Base-by-base conservation (phyloP, 192 early-diverging fungal species). In the Coemansia sp. region DNA sequence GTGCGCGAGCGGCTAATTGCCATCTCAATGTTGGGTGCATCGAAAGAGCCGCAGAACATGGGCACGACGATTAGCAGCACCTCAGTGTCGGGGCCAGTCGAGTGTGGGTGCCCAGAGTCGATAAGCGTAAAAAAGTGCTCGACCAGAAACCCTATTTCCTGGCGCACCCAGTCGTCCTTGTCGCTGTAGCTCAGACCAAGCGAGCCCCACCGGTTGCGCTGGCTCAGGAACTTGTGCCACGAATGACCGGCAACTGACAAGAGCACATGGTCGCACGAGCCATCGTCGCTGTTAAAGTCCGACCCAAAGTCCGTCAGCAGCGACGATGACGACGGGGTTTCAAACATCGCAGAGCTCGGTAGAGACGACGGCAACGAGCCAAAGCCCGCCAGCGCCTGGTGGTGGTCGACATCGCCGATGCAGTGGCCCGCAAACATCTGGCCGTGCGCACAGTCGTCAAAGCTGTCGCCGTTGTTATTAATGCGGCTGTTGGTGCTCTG, bases 151-250 rank as follows among this genome's bases (percentile, higher is more conserved):
- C 21, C 43, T 5, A 53, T 26, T 42, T 78, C 75, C 41, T 62
- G 69, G 10, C 38, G 52, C 69, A 41, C 62, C 75, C 75, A 78
- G 61, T 78, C 75, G 9, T 72, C 68, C 39, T 65, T 61, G 53
- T 52, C 42, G 9, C 46, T 29, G 59, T 78, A 78, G n/a, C 37
- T 41, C 18, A 78, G 65, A 4, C 69, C 69, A 19, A 78, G 69
- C 58, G 75, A 68, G 38, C 19, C 26, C 75, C 75, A 78, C 38
- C 75, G 61, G 46, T 43, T 78, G 18, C 69, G 64, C 52, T 57
- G 53, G 36, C 58, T 22, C 44, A 78, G 59, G 41, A 78, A 78
- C 69, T 58, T 56, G 62, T 78, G 75, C 75, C 75, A 78, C 38
- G 75, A 78, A 39, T 78, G 75, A 1, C 69, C 75, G 2, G 39